Evolutionary conservation across 495 filamentous ascomycete species (phyloP), one percentile per base, ranked within the genome.

Genomic region (Penicillium psychrofluorescens): DNA sequence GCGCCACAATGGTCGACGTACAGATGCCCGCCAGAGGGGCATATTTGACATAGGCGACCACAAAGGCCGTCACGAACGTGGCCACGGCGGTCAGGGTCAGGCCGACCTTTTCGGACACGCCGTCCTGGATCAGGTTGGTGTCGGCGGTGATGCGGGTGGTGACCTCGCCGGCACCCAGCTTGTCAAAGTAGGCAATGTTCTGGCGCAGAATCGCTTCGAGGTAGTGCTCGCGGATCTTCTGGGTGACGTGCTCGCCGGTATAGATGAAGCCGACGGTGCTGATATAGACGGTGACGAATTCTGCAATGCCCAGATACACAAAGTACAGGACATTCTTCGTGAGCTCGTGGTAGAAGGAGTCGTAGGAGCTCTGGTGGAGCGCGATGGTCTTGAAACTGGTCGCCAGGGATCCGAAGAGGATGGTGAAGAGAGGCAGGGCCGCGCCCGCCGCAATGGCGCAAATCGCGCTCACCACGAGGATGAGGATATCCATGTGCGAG

Each of bases 121-220:
- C 89, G 50, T 91, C 86, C 58, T 94, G 89, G 43, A 95, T 81
- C 37, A 89, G 63, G 55, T 94, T 92, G 41, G 88, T 92, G 62
- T 95, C 89, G 36, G 87, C 79, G 2, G 90, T 95, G 56, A 95
- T 95, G 43, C 89, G 80, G 1, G 90, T 95, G 0, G 90, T 95
- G 47, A 95, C 86, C 68, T 95, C 90, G 49, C 90, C 90, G 27
- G 90, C 86, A 40, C 90, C 90, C 14, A 92, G 77, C 53, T 87
- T 90, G 57, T 95, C 90, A 61, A 94, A 95, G 58, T 88, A 95
- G 40, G 80, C 90, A 57, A 95, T 88, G 63, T 95, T 95, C 58
- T 95, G 90, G 35, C 81, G 78, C 70, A 95, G 71, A 54, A 90
- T 90, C 36, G 87, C 86, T 46, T 77, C 70, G 3, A 95, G 76